phyloP scores from a whole-genome alignment of 2,329 filamentous ascomycete genomes.

The Parastagonospora nodorum region DNA sequence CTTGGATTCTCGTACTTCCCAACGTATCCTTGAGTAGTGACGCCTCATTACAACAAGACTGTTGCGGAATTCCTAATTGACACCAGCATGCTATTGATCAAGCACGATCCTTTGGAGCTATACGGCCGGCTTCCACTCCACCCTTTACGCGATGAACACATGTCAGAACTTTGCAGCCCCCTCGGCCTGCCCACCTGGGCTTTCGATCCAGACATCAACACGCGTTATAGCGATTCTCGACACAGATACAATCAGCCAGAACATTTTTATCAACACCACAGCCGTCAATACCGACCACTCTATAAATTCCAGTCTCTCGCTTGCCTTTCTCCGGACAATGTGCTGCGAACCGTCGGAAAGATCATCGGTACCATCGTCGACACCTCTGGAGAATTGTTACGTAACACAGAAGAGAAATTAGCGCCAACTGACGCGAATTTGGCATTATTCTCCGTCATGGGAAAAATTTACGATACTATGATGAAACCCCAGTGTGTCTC shows the following conservation, averaged over 20 bases:
- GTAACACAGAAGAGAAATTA: background rate
- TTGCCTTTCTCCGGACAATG: background rate
- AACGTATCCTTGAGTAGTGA: background rate
- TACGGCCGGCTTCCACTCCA: background rate
- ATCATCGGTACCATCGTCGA: background rate
- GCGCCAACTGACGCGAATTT: background rate
- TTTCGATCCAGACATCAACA: too few relatives aligned
- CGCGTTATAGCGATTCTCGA: too few relatives aligned
- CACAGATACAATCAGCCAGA: too few relatives aligned
- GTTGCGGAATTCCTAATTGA: background rate
- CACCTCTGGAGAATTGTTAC: background rate
- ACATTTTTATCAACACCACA: too few relatives aligned
- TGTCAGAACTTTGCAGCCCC: too few relatives aligned
- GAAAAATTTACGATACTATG: too few relatives aligned
- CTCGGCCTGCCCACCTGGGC: too few relatives aligned
- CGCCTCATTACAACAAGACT: background rate
- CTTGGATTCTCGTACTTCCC: background rate
- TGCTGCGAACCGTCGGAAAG: background rate
- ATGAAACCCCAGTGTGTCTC: too few relatives aligned
- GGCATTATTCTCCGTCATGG: too few relatives aligned
- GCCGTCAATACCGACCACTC: too few relatives aligned
- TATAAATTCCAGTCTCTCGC: slow-evolving; percentile 25
- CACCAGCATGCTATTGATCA: background rate
- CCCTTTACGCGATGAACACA: slow-evolving; percentile 34
- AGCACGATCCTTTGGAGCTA: background rate